Evolutionary conservation across 2,329 filamentous ascomycete genomes (phyloP).

Genomic region (Cercospora nicotianae): DNA sequence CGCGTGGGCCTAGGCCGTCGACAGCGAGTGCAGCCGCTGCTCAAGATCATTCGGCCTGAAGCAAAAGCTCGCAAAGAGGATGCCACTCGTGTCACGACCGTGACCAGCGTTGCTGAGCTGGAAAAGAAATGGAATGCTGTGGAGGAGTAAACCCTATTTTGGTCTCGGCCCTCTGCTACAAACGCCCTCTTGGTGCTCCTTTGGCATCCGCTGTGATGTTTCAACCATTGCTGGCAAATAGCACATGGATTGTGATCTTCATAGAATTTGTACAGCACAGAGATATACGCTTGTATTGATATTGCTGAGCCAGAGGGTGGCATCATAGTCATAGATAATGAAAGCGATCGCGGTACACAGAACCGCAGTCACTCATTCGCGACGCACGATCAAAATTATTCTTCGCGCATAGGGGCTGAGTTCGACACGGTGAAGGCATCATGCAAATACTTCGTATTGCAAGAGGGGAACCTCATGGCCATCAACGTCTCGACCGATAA

Average conservation of each 20-base stretch:
- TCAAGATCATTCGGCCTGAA: conserved; percentile 25
- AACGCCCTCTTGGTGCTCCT: not conserved
- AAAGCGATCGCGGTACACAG: not conserved
- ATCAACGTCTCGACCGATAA: not conserved
- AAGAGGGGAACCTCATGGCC: not conserved
- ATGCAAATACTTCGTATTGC: not conserved
- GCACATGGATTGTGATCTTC: not conserved
- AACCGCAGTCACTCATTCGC: not conserved
- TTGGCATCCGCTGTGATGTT: not conserved
- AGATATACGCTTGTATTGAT: not conserved
- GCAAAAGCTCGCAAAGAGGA: conserved; percentile 19
- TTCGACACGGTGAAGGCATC: not conserved
- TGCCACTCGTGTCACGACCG: conserved; percentile 14
- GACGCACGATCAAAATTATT: too few relatives aligned
- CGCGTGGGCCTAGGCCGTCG: conserved; percentile 51
- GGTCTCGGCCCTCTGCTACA: not conserved
- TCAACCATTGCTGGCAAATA: not conserved
- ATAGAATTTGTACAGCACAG: not conserved
- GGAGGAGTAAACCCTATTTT: not conserved
- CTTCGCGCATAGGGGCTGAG: too few relatives aligned
- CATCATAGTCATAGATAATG: not conserved
- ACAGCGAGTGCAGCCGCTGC: conserved; percentile 50
- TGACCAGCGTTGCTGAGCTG: conserved; percentile 20
- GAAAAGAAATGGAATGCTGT: conserved; percentile 13
- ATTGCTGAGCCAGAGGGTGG: not conserved